Conservation (phyloP, 768 basidiomycete species). For the Suillus subaureus region DNA sequence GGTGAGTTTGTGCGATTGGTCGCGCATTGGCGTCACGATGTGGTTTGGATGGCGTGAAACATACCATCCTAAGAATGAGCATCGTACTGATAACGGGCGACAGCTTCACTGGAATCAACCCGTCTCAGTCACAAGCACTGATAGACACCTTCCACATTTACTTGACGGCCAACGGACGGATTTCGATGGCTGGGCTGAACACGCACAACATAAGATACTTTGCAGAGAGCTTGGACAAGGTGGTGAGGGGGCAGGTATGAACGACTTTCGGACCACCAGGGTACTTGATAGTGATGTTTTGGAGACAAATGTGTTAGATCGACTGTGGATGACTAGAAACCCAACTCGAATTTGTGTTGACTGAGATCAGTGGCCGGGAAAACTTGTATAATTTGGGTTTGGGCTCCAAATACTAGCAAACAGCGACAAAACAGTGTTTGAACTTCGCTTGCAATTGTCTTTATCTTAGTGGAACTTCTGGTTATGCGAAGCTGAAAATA, state of each 20-base stretch:
- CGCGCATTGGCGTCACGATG: neutral
- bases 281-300: neutral
- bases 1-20: slow-evolving; percentile 44
- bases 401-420: too few species aligned
- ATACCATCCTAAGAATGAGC: neutral
- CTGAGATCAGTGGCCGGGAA: neutral
- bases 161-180: slow-evolving; percentile 84
- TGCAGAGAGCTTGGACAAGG: slow-evolving; percentile 69
- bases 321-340: neutral
- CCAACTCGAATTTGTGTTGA: neutral
- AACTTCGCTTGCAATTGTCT: too few species aligned
- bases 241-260: slow-evolving; percentile 52
- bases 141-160: slow-evolving; percentile 80
- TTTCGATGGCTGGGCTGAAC: slow-evolving; percentile 95
- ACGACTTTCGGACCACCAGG: neutral
- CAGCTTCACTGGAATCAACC: slow-evolving; percentile 84
- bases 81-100: slow-evolving; percentile 17
- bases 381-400: too few species aligned
- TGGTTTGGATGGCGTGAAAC: neutral
- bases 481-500: neutral
- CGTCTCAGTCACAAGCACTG: slow-evolving; percentile 66
- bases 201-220: slow-evolving; percentile 75
- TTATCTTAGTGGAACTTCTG: too few species aligned
- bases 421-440: too few species aligned
- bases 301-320: neutral